Percentiles rank a stretch among this genome's conserved stretches.
Conservation (phyloP, 2,329 filamentous ascomycete species). For the Ophiostoma quercus region DNA sequence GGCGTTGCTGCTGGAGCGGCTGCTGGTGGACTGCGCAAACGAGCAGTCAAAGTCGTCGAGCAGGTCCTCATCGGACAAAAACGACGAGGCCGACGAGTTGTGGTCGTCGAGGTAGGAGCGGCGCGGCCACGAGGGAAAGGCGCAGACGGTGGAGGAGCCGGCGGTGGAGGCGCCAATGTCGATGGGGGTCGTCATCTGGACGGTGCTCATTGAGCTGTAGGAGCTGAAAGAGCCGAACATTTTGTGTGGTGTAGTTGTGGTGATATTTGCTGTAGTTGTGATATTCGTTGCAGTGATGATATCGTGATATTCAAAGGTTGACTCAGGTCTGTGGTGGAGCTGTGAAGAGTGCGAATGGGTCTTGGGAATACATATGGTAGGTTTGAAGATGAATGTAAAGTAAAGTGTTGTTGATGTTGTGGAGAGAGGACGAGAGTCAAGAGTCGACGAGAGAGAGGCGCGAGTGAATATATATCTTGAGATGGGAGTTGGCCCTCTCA, state of each 20-base stretch:
- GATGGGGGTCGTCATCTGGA: slow-evolving; percentile 40
- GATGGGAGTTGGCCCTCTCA: neutral
- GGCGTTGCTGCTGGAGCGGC: slow-evolving; percentile 42
- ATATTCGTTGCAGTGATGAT: too few relatives aligned
- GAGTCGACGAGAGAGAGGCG: neutral
- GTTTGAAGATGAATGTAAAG: neutral
- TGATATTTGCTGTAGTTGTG: neutral
- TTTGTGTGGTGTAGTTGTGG: slow-evolving; percentile 25
- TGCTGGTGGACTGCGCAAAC: slow-evolving; percentile 27
- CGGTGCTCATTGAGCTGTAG: slow-evolving; percentile 46
- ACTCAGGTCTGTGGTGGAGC: slow-evolving; percentile 14
- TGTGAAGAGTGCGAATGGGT: slow-evolving; percentile 11
- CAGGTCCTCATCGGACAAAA: slow-evolving; percentile 60
- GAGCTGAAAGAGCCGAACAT: slow-evolving; percentile 50
- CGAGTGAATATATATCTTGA: slow-evolving; percentile 15
- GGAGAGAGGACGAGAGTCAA: neutral
- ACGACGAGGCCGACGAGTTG: slow-evolving; percentile 41
- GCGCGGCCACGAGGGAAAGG: slow-evolving; percentile 56
- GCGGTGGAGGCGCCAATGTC: slow-evolving; percentile 41
- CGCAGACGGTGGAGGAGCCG: slow-evolving; percentile 39
- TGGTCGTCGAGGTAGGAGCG: slow-evolving; percentile 44
- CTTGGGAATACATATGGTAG: slow-evolving; percentile 16
- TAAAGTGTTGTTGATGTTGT: slow-evolving; percentile 6
- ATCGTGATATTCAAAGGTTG: too few relatives aligned
- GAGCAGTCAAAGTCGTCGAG: slow-evolving; percentile 44